Evolutionary conservation across 768 basidiomycete species (phyloP), one percentile per base, ranked within the genome.

Genomic region (Phlegmacium glaucopus): DNA sequence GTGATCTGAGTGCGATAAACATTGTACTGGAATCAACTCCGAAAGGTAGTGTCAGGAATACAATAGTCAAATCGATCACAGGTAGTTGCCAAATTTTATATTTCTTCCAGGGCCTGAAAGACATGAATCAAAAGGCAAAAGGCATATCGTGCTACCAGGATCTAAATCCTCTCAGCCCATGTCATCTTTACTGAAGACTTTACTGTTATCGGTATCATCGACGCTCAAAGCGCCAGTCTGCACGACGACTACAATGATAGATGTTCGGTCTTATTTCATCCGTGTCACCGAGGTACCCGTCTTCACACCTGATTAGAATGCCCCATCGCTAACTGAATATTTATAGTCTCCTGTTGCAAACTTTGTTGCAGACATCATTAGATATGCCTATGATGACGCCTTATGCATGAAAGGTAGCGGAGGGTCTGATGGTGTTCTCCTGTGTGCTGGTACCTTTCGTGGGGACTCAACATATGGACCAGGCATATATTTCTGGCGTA

Each of bases 381-480:
- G 87, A 53, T 87, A 93, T 63, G 80, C 88, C 0, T 96, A 91
- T 54, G 88, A 91, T 47, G 86, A 87, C 46, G 74, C 77, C 0
- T 68, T 85, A 22, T 76, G 74, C 41, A 64, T 82, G 56, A 74
- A 79, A 55, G 80, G 72, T 16, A 72, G 71, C 43, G 79, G 75
- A 9, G 89, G 82, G 2, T 80, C 89, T 1, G 90, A 94, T 59
- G 89, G 82, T 0, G 89, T 89, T 9, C 72, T 95, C 44, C 79
- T 94, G 22, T 87, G 82, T 55, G 87, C 85, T 17, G 93, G 93
- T 7, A 91, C 90, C 1, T 67, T 94, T 37, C 80, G 93, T 40
- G 92, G 93, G 5, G 93, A 95, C 61, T 85, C 87, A 1, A 70
- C 78, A 2, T 94, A 94, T 65, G 86, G 89, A 0, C 83, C 91